Base-by-base conservation (phyloP, 805 yeast genomes). In the Monosporozyma aquatica region DNA sequence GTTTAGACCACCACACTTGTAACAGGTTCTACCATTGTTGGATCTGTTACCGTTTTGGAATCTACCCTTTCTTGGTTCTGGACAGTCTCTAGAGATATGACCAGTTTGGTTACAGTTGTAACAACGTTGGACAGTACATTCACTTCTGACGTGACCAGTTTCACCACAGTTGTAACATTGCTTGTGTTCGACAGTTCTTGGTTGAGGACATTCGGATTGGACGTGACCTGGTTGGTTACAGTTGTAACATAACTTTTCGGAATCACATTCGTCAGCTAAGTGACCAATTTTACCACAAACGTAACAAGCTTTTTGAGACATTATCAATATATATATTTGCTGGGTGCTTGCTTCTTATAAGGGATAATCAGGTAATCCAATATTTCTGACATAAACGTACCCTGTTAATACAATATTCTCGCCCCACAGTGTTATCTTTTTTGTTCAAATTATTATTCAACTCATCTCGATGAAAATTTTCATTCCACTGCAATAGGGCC, bases 131-230 rank as follows among this genome's bases (percentile, higher is more conserved):
- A 80, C 56, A 69, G 72, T 59, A 69, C 97, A 87, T 62, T 87
- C 95, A 40, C 82, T 69, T 65, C 82, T 86, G 55, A 87, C 80
- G 61, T 87, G 97, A 43, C 95, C 96, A 44, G 82, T 74, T 63
- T 82, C 84, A 57, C 92, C 92, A 69, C 97, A 87, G 66, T 82
- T 82, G 80, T 83, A 87, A 68, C 97, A 87, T 66, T 87, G 87
- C 68, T 87, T 87, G 64, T 77, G 77, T 54, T 78, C 78, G 52
- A 83, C 76, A 66, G 87, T 87, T 67, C 81, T 84, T 61, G 95
- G 95, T 60, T 80, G 79, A 36, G 92, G 82, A 68, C 97, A 87
- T 50, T 83, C 94, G 54, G 78, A 75, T 42, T 92, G 84, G 66
- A 85, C 89, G 66, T 86, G 95, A 50, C 92, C 92, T 47, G 94